These are phyloP conservation scores for Tritrichomonas musculus DNA, from an alignment of 208 protist genomes.

Conservation along the genomic window DNA sequence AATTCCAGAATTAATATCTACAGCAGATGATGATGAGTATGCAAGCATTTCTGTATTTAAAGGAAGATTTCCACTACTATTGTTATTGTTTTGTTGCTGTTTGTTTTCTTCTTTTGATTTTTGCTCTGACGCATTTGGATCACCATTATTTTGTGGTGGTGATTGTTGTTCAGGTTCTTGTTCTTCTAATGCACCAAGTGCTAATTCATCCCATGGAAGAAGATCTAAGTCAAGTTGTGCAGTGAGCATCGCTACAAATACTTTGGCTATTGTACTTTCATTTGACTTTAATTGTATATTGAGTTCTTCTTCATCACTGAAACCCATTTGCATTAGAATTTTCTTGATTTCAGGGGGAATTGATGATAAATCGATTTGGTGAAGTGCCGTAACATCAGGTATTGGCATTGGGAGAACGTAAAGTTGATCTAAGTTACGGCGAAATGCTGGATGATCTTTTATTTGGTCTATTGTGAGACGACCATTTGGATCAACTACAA, in stretches of 20 bases:
- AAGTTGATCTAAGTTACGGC: neutral
- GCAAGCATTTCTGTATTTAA: no score
- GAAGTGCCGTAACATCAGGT: neutral
- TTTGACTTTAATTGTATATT: neutral
- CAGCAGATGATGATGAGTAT: no score
- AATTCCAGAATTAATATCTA: neutral
- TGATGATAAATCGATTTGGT: neutral
- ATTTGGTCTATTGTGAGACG: slow-evolving; percentile 36
- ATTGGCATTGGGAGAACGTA: neutral
- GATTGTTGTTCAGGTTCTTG: no score
- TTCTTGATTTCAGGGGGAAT: neutral
- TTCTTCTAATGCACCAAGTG: no score
- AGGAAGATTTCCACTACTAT: no score
- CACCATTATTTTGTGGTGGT: neutral
- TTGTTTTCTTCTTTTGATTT: no score
- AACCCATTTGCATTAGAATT: neutral
- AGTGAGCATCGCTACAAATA: neutral
- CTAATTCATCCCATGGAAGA: neutral
- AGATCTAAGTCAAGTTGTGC: neutral
- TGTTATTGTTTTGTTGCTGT: no score
- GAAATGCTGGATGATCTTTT: slow-evolving; percentile 34
- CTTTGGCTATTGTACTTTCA: neutral
- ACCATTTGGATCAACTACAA: slow-evolving; percentile 31
- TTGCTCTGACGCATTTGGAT: no score
- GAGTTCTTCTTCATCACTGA: neutral